phyloP scores from a whole-genome alignment of 2,329 filamentous ascomycete genomes.

The Mycosphaerella sp. region DNA sequence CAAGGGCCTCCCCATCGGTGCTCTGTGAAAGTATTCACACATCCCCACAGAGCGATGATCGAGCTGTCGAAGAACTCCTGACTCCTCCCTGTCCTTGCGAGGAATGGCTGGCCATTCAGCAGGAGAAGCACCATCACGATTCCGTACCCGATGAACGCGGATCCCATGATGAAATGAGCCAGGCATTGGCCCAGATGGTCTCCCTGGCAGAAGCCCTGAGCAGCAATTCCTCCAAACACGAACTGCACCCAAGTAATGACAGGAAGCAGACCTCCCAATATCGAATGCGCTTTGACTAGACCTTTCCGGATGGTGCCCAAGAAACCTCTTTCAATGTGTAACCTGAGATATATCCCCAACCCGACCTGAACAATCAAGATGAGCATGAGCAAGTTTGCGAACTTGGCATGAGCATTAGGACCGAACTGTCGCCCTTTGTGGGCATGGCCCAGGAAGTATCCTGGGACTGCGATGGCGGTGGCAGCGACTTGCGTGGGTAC shows the following conservation, averaged over 20 bases:
- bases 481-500: conserved; percentile 78
- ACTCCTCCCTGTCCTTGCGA: conserved; percentile 72
- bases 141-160: conserved; percentile 90
- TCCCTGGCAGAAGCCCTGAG: conserved; percentile 83
- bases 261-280: conserved; percentile 83
- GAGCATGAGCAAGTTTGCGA: conserved; percentile 74
- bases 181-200: conserved; percentile 89
- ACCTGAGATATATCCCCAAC: conserved; percentile 77
- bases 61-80: conserved; percentile 96
- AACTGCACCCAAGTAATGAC: conserved; percentile 87
- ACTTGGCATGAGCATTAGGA: conserved; percentile 71
- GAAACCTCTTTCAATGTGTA: conserved; percentile 81
- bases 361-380: conserved; percentile 70
- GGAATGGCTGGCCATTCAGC: conserved; percentile 81
- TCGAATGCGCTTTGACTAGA: conserved; percentile 66
- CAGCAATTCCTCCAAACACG: conserved; percentile 89
- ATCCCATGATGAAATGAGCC: conserved; percentile 98
- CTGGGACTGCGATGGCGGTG: conserved; percentile 68
- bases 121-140: conserved; percentile 80
- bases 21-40: conserved; percentile 97
- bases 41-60: conserved; percentile 90
- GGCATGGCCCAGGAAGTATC: conserved; percentile 85
- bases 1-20: conserved; percentile 86
- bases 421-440: conserved; percentile 86
- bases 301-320: conserved; percentile 66